phyloP scores from a whole-genome alignment of 2,329 filamentous ascomycete genomes.

The Fusarium dimerum region DNA sequence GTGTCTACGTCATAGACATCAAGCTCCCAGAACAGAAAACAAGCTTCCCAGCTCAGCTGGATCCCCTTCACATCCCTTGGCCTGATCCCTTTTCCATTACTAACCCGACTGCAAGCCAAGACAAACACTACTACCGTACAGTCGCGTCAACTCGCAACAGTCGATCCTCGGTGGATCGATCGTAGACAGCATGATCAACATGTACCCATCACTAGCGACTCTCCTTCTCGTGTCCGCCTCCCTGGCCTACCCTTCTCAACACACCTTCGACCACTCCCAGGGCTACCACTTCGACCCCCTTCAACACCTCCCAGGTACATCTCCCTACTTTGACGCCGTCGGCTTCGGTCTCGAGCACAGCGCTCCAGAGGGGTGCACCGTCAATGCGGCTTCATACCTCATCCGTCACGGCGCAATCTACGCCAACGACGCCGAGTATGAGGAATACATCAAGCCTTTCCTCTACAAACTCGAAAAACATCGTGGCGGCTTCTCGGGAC shows the following conservation, averaged over 20 bases:
- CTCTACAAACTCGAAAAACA: slow-evolving; percentile 23
- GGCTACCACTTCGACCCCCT: slow-evolving; percentile 27
- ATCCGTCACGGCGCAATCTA: slow-evolving; percentile 27
- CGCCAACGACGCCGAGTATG: slow-evolving; percentile 26
- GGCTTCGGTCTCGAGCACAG: slow-evolving; percentile 22
- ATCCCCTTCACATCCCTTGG: background rate
- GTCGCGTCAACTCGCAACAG: background rate
- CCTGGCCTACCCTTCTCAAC: slow-evolving; percentile 13
- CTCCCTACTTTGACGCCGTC: slow-evolving; percentile 27
- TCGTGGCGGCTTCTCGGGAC: slow-evolving; percentile 21
- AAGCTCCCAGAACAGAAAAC: background rate
- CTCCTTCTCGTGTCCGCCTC: background rate
- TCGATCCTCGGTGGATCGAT: background rate
- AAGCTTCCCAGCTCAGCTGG: background rate
- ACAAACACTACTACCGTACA: background rate
- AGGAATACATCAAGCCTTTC: slow-evolving; percentile 25
- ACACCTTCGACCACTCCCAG: slow-evolving; percentile 19
- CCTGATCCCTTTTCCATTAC: background rate
- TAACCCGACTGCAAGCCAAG: background rate
- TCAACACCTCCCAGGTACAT: slow-evolving; percentile 24
- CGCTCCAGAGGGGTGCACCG: slow-evolving; percentile 23
- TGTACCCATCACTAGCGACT: slow-evolving; percentile 4
- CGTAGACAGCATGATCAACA: slow-evolving; percentile 5
- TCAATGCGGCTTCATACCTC: slow-evolving; percentile 23
- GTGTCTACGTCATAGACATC: background rate